phyloP scores from a whole-genome alignment of 805 yeast species.

The Saccharomyces cerevisiae region DNA sequence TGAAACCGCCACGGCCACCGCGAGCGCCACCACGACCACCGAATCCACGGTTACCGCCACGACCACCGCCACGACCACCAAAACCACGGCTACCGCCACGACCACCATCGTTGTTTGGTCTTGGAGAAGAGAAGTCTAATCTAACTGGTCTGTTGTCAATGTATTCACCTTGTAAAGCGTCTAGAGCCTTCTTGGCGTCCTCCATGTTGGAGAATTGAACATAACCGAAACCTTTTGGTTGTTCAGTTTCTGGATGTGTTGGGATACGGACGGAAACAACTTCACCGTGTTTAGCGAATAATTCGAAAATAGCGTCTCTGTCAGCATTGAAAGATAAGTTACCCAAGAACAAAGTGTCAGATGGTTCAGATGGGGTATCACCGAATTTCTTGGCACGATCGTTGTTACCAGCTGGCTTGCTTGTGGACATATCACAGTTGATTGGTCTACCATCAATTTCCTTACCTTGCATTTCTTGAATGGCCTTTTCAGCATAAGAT shows the following conservation, averaged over 20 bases:
- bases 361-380: constrained; percentile 83
- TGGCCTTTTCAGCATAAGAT: constrained; percentile 77
- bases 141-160: constrained; percentile 90
- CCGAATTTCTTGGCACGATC: constrained; percentile 88
- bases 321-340: constrained; percentile 87
- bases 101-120: constrained; percentile 43
- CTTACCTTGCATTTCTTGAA: constrained; percentile 76
- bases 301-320: constrained; percentile 66
- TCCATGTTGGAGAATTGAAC: constrained; percentile 83
- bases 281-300: constrained; percentile 71
- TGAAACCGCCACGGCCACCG: constrained; percentile 34
- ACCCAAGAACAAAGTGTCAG: constrained; percentile 93
- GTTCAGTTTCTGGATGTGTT: constrained; percentile 97
- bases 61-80: constrained; percentile 36
- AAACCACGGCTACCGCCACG: constrained; percentile 38
- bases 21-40: constrained; percentile 24
- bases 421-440: constrained; percentile 84
- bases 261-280: constrained; percentile 90
- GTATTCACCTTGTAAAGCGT: constrained; percentile 80
- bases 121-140: constrained; percentile 91
- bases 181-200: constrained; percentile 83
- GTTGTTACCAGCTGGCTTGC: constrained; percentile 55
- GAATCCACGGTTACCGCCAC: constrained; percentile 26
- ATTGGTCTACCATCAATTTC: constrained; percentile 97
- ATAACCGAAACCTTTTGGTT: constrained; percentile 98